Base-by-base conservation (phyloP, 345 rosid genomes). In the Camelina neglecta region DNA sequence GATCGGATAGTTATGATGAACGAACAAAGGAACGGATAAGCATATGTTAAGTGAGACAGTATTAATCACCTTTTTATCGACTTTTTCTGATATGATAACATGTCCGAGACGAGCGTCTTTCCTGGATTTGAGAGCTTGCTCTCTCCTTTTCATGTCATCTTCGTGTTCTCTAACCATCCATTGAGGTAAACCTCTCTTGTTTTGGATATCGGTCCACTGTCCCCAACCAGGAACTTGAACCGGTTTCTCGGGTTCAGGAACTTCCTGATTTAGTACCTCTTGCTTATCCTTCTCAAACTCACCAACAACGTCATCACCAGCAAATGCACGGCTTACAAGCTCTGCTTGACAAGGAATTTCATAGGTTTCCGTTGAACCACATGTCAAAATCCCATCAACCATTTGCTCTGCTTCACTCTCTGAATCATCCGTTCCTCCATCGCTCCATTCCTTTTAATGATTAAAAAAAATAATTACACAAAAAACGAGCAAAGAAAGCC, bases 271-370 rank as follows among this genome's bases (percentile, higher is more conserved):
- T 78, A 93, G 65, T 51, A 87, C 61, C 61, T 85, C 87, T 79
- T 76, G 79, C 73, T 88, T 93, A 58, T 85, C 86, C 81, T 87
- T 88, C 60, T 79, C 85, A 73, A 93, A 93, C 60, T 91, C 96
- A 20, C 84, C 93, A 50, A 74, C 86, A 16, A 91, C 97, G 60
- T 93, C 91, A 79, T 91, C 96, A 61, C 96, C 97, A 2, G 98
- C 97, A 83, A 93, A 93, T 69, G 91, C 96, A 53, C 83, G 88
- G 59, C 48, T 88, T 47, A 91, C 75, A 71, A 91, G 94, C 78
- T 93, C 98, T 18, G 78, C 90, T 83, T 91, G 98, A 60, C 90
- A 88, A 73, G 96, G 98, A 66, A 91, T 90, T 50, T 82, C 83
- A 80, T 79, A 88, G 8, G 88, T 73, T 49, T 78, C 70, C 65